phyloP scores from a whole-genome alignment of 2,329 filamentous ascomycete species.

The Clarireedia paspali region DNA sequence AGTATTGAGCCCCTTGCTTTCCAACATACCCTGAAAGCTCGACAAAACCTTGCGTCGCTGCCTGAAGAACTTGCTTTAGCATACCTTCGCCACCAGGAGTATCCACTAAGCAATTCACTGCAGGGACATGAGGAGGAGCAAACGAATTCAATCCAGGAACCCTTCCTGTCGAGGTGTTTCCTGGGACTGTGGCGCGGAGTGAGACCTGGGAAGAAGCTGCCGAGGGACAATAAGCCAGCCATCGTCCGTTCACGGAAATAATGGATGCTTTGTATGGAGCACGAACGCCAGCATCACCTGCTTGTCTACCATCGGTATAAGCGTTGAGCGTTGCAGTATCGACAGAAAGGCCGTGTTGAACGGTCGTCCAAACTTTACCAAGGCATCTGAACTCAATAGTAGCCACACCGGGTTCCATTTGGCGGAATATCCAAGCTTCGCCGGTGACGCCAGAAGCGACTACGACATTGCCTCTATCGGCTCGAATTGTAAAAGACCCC shows the following conservation, averaged over 20 bases:
- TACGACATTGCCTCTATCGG: constrained; percentile 62
- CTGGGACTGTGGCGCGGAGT: constrained; percentile 56
- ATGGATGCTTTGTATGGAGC: constrained; percentile 52
- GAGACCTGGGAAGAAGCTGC: constrained; percentile 64
- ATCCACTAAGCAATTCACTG: constrained; percentile 60
- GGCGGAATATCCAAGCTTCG: constrained; percentile 73
- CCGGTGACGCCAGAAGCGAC: constrained; percentile 77
- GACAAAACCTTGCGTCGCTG: constrained; percentile 71
- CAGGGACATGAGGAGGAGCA: constrained; percentile 61
- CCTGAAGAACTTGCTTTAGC: constrained; percentile 69
- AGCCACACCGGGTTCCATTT: constrained; percentile 22
- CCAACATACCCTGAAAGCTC: constrained; percentile 69
- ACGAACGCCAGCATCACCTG: constrained; percentile 33
- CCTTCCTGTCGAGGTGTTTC: constrained; percentile 43
- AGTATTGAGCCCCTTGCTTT: constrained; percentile 68
- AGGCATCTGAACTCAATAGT: constrained; percentile 5
- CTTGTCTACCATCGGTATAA: constrained; percentile 27
- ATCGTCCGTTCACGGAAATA: constrained; percentile 61
- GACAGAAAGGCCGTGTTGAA: constrained; percentile 54
- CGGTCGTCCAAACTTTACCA: constrained; percentile 85
- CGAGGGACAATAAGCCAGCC: constrained; percentile 69
- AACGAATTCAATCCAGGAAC: constrained; percentile 50
- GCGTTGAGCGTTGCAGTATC: constrained; percentile 16
- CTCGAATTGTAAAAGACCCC: constrained; percentile 66
- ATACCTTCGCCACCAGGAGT: constrained; percentile 64